phyloP scores from a whole-genome alignment of 129 eudicot genomes.

The Scalesia atractyloides region DNA sequence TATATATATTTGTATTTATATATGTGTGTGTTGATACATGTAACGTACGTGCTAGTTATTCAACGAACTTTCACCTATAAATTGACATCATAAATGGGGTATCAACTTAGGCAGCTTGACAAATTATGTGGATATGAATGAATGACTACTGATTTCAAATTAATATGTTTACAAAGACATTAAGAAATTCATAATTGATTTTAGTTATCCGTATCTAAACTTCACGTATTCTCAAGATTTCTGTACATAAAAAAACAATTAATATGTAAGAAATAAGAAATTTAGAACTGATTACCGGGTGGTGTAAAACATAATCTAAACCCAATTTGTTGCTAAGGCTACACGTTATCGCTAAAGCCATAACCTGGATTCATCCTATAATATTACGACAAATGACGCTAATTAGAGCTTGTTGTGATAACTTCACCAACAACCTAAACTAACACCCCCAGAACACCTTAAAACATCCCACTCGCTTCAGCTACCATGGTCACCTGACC shows the following conservation, averaged over 20 bases:
- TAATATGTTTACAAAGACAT: background rate
- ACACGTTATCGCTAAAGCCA: too few relatives aligned
- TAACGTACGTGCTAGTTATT: background rate
- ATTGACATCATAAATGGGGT: conserved; percentile 21
- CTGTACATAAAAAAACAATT: background rate
- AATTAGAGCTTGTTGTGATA: too few relatives aligned
- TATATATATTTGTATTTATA: too few relatives aligned
- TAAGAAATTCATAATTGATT: background rate
- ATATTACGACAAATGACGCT: too few relatives aligned
- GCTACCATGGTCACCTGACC: too few relatives aligned
- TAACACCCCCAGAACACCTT: too few relatives aligned
- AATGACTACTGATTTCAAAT: conserved; percentile 18
- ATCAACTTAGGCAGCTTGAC: conserved; percentile 12
- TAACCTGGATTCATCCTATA: too few relatives aligned
- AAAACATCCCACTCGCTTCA: too few relatives aligned
- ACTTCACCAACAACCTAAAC: too few relatives aligned
- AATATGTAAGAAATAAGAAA: background rate
- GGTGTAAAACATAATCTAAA: too few relatives aligned
- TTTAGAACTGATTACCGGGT: too few relatives aligned
- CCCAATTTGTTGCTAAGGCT: too few relatives aligned
- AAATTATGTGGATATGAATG: background rate
- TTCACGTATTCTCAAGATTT: background rate
- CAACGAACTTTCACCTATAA: conserved; percentile 31
- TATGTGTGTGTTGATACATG: background rate
- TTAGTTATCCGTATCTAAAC: background rate